Base-by-base conservation (phyloP, 805 yeast species). In the Priceomyces castillae region DNA sequence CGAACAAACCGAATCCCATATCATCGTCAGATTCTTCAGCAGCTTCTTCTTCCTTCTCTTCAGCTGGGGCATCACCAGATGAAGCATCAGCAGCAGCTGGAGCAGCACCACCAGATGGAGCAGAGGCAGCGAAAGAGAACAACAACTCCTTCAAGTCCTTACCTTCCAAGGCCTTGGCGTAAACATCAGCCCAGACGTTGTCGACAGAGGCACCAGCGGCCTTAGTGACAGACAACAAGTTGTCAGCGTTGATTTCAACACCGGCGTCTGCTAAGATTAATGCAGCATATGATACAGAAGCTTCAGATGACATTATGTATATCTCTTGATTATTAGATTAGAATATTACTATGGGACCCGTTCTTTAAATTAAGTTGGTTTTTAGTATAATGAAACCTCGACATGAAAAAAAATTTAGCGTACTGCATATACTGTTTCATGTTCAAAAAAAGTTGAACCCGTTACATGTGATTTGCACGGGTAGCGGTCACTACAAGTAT, bases 1-100 rank as follows among this genome's bases (percentile, higher is more conserved):
- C 99, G 84, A 94, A 94, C 74, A 94, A 86, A 81, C 96, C 96
- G 83, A 85, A 82, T 63, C 95, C 96, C 95, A 86, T 84, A 75
- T 84, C 92, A 75, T 84, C 92, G 54, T 74, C 80, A 62, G 81
- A 87, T 56, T 80, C 79, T 67, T 78, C 84, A 62, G 68, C 84
- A 54, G 64, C 83, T 56, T 73, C 88, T 63, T 77, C 90, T 62
- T 69, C 85, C 57, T 65, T 83, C 55, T 71, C 86, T 62, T 76
- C 89, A 63, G 74, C 85, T 58, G 71, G 88, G 58, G 74, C 92
- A 51, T 72, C 94, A 50, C 72, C 94, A 44, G 72, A 90, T 52
- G 73, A 78, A 52, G 75, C 84, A 56, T 82, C 82, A 43, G 62
- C 61, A 52, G 63, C 63, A 44, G 65, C 59, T 44, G 67, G 56